Evolutionary conservation across 148 eudicot species (phyloP).

Genomic region (Selenicereus undatus): DNA sequence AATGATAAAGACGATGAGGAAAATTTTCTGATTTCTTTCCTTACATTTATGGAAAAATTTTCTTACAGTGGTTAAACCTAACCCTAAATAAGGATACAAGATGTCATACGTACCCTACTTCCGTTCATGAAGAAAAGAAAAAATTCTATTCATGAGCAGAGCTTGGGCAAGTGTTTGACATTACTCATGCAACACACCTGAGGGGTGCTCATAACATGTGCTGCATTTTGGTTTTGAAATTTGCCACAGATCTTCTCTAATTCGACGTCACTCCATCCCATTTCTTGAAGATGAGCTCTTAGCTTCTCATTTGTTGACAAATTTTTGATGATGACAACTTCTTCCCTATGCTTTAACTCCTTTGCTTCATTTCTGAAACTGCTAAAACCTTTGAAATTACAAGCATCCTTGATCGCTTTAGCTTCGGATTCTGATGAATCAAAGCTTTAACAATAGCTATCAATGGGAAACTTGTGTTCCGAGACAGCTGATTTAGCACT

Average conservation of each 20-base stretch:
- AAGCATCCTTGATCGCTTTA: constrained; percentile 16
- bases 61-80: neutral
- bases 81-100: neutral
- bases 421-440: constrained; percentile 27
- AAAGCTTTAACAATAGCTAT: constrained; percentile 22
- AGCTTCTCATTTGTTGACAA: constrained; percentile 21
- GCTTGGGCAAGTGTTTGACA: constrained; percentile 31
- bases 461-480: constrained; percentile 33
- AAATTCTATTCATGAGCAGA: constrained; percentile 15
- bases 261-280: constrained; percentile 22
- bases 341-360: neutral
- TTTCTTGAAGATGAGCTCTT: constrained; percentile 22
- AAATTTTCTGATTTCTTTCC: neutral
- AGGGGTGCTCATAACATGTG: constrained; percentile 17
- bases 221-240: constrained; percentile 11
- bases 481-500: constrained; percentile 27
- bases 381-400: constrained; percentile 12
- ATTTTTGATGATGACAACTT: constrained; percentile 13
- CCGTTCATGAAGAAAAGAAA: constrained; percentile 1
- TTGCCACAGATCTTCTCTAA: constrained; percentile 16
- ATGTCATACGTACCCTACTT: neutral
- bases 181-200: constrained; percentile 16
- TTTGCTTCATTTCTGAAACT: constrained; percentile 14
- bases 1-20: neutral
- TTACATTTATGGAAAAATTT: neutral